phyloP scores from a whole-genome alignment of 2,329 filamentous ascomycete genomes.

The Paraphaeosphaeria sporulosa region DNA sequence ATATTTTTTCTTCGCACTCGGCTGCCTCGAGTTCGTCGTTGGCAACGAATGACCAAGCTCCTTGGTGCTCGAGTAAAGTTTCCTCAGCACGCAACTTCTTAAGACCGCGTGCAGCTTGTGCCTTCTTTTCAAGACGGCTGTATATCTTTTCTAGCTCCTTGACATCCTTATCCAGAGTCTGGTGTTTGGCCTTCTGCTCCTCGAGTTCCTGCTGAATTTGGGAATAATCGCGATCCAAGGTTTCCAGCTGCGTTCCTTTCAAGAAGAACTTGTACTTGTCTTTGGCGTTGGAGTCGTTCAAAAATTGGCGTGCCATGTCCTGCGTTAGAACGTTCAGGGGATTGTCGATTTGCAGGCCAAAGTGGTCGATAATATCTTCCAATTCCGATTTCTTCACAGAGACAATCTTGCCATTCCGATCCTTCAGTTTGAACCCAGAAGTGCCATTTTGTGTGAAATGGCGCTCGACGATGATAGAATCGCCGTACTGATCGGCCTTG shows the following conservation, averaged over 20 bases:
- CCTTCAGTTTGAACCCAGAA: conserved; percentile 89
- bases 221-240: conserved; percentile 89
- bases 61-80: conserved; percentile 67
- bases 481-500: conserved; percentile 80
- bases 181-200: conserved; percentile 70
- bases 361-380: conserved; percentile 93
- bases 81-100: conserved; percentile 69
- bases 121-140: conserved; percentile 69
- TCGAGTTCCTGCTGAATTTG: conserved; percentile 82
- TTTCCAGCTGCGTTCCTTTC: conserved; percentile 90
- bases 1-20: conserved; percentile 37
- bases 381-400: conserved; percentile 87
- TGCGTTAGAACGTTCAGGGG: conserved; percentile 95
- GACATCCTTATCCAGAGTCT: conserved; percentile 69
- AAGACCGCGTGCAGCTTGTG: conserved; percentile 71
- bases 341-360: conserved; percentile 93
- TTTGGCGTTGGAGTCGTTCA: conserved; percentile 80
- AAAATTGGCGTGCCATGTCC: conserved; percentile 91
- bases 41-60: conserved; percentile 88
- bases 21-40: conserved; percentile 68
- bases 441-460: conserved; percentile 78
- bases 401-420: conserved; percentile 70
- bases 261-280: conserved; percentile 98
- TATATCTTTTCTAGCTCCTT: conserved; percentile 63
- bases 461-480: conserved; percentile 88